These are phyloP conservation scores for Pichia sp. DNA, from an alignment of 1,139 yeast species.

Conservation along the genomic window DNA sequence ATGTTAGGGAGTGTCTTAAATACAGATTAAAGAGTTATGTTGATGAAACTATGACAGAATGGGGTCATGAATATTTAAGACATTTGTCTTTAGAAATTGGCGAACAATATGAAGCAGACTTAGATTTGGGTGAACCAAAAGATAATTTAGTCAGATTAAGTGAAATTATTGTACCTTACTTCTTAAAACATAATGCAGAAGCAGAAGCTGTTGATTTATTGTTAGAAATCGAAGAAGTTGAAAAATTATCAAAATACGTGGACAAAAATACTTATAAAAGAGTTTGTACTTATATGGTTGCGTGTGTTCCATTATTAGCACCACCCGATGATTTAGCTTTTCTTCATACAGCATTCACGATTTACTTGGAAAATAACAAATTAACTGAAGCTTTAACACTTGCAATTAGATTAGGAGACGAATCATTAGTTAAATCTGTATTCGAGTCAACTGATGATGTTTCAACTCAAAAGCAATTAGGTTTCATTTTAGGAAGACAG, in stretches of 20 bases:
- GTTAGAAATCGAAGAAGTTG: slow-evolving; percentile 82
- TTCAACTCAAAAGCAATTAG: slow-evolving; percentile 80
- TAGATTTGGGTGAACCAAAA: slow-evolving; percentile 33
- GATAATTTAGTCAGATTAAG: slow-evolving; percentile 51
- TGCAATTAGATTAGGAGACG: slow-evolving; percentile 87
- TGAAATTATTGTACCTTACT: slow-evolving; percentile 77
- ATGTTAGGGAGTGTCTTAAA: slow-evolving; percentile 67
- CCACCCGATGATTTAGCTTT: slow-evolving; percentile 91
- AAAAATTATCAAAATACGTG: slow-evolving; percentile 72
- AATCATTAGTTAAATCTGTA: slow-evolving; percentile 66
- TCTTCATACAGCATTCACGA: slow-evolving; percentile 83
- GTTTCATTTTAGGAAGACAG: slow-evolving; percentile 82
- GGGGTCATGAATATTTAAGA: slow-evolving; percentile 98
- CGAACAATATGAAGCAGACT: slow-evolving; percentile 58
- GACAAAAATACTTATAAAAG: slow-evolving; percentile 81
- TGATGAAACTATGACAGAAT: slow-evolving; percentile 62
- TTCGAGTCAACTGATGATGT: slow-evolving; percentile 69
- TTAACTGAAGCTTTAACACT: slow-evolving; percentile 84
- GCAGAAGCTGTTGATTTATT: slow-evolving; percentile 96
- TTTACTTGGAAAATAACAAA: slow-evolving; percentile 72
- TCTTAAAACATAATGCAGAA: slow-evolving; percentile 92
- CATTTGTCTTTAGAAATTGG: slow-evolving; percentile 94
- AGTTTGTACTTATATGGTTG: slow-evolving; percentile 89
- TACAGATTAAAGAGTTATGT: slow-evolving; percentile 62
- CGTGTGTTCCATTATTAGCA: slow-evolving; percentile 91